These are phyloP conservation scores for grape (Vitis vinifera) DNA, from an alignment of 164 flowering plant species.

Conservation along the genomic window DNA sequence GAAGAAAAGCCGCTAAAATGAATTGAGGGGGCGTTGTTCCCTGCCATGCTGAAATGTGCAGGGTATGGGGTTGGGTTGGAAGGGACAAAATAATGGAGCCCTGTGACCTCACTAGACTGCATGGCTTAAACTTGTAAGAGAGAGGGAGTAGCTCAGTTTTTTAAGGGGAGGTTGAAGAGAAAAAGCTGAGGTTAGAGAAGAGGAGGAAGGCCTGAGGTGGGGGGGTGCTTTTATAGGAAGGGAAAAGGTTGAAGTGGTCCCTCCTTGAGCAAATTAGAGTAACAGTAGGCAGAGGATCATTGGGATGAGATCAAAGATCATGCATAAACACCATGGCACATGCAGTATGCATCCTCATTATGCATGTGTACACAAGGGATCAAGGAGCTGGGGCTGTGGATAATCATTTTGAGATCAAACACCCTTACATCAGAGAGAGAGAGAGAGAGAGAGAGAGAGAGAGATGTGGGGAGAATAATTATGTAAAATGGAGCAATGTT, in stretches of 20 bases:
- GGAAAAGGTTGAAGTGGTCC: conserved; percentile 19
- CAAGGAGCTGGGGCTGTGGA: conserved; percentile 15
- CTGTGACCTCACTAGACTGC: conserved; percentile 43
- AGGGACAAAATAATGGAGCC: conserved; percentile 36
- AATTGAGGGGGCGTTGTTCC: conserved; percentile 20
- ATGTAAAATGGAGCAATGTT: conserved; percentile 19
- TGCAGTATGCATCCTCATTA: conserved; percentile 8
- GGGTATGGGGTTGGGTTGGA: conserved; percentile 33
- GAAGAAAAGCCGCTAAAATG: conserved; percentile 23
- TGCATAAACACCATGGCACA: conserved; percentile 4
- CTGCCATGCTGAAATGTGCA: conserved; percentile 18
- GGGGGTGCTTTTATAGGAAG: conserved; percentile 23
- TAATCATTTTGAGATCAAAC: conserved; percentile 23
- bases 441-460: conserved; percentile 9
- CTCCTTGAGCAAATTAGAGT: conserved; percentile 14
- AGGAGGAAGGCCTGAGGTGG: conserved; percentile 14
- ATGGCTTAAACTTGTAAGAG: conserved; percentile 19
- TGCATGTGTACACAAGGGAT: not conserved
- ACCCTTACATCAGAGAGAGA: conserved; percentile 22
- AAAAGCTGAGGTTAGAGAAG: conserved; percentile 4
- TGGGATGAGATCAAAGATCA: conserved; percentile 11
- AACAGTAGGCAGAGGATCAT: not conserved
- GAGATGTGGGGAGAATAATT: conserved; percentile 23
- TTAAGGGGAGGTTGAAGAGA: conserved; percentile 5
- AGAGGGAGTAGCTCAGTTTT: not conserved